Evolutionary conservation across 2,329 filamentous ascomycete species (phyloP), one percentile per base, ranked within the genome.

Genomic region (Aspergillus caelatus): DNA sequence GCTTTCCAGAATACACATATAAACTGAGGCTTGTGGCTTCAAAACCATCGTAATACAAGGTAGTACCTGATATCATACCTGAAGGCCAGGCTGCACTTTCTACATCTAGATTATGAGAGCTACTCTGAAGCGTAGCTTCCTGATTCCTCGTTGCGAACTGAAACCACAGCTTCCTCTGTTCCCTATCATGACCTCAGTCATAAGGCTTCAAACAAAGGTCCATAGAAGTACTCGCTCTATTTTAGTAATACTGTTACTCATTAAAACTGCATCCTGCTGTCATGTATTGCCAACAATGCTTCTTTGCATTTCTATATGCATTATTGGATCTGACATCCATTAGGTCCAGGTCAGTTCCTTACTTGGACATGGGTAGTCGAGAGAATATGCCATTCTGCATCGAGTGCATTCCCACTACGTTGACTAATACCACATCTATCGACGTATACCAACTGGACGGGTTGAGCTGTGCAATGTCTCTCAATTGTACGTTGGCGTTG

Each of bases 231-330:
- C 11, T 4, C 26, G n/a, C 19, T 21, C n/a, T 54, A 23, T 36
- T 11, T 16, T 54, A 54, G 12, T 36, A 34, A 32, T 12, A 54
- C 21, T 23, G 52, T 23, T 54, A 14, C 12, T 34, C 12, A 36
- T 16, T 36, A 1, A 12, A 14, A 16, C 5, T 14, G 34, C 19
- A 54, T 36, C 11, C 28, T 21, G 1, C 41, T 34, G 50, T 26
- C 52, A 60, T 62, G 61, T 36, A 62, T 57, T 54, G 23, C 32
- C 60, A 58, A 53, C 43, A 54, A 53, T 45, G 30, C 32, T 28
- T 61, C 52, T 21, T 62, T 48, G 52, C 52, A n/a, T 30, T 30
- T 8, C 46, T 16, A 45, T 60, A 50, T 62, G 58, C 34, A 43
- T 50, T 41, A 12, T 56, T 54, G 52, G 32, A 23, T 54, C n/a